Base-by-base conservation (phyloP, 2,329 filamentous ascomycete genomes). In the Stenocarpella maydis region DNA sequence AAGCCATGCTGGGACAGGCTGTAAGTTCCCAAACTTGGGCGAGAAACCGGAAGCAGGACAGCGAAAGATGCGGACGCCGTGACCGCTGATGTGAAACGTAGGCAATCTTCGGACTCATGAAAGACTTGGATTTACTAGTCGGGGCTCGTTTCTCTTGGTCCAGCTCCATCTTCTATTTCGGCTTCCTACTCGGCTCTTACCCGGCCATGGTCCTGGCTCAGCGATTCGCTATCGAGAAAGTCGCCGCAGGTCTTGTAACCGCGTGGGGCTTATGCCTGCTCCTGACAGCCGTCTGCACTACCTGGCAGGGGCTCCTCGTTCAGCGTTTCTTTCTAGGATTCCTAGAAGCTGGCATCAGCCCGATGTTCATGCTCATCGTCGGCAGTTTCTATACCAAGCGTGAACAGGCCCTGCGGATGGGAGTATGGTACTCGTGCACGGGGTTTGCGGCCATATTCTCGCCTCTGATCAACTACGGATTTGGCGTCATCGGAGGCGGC, bases 311-410 rank as follows among this genome's bases (percentile, higher is more conserved):
- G 1, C 70, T 85, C 1, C 80, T 79, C 34, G 82, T 78, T 0
- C 83, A 87, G 72, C 77, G 86, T 4, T 88, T 89, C 79, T 84
- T 87, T 60, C 80, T 89, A 1, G 88, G 88, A 0, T 80, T 88
- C 7, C 75, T 89, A 1, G 88, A 90, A 73, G 82, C 80, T 3
- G 83, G 86, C 26, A 84, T 90, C 43, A 86, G 84, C 1, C 88
- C 87, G 0, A 85, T 85, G 53, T 88, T 87, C 69, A 87, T 88
- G 80, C 80, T 86, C 63, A 85, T 87, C 52, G 81, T 86, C 34
- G 75, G 75, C 8, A 75, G 72, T 19, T 84, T 78, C 75, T 84
- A 83, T 58, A 82, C 77, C n/a, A 80, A 81, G 54, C 73, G 79
- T 60, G 80, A 83, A 66, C 78, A 83, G 71, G 78, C 81, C 14